phyloP scores from a whole-genome alignment of 163 green algal genomes.

The Scenedesmus sp. region DNA sequence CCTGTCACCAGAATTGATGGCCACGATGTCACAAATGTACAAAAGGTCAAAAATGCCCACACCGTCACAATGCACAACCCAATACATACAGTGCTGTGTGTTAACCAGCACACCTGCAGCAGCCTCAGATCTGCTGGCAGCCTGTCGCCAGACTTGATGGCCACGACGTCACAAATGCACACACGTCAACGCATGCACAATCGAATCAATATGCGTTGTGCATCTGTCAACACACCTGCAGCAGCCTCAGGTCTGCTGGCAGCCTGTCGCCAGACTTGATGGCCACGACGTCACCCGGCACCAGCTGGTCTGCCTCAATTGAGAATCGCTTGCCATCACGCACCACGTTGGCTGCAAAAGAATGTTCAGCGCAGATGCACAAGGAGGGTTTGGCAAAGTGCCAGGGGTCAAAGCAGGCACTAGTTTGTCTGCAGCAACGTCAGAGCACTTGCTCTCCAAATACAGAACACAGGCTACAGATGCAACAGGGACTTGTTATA shows the following conservation, averaged over 20 bases:
- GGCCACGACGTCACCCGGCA: slow-evolving; percentile 44
- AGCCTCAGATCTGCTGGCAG: slow-evolving; percentile 46
- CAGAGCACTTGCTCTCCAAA: not conserved
- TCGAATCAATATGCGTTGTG: no score
- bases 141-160: slow-evolving; percentile 43
- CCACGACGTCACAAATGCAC: slow-evolving; percentile 25
- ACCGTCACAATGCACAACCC: no score
- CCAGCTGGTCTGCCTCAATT: slow-evolving; percentile 36
- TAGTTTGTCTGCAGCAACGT: not conserved
- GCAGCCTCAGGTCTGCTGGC: slow-evolving; percentile 45
- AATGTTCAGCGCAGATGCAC: not conserved
- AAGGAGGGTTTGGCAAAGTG: not conserved
- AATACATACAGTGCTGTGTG: no score
- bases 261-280: slow-evolving; percentile 47
- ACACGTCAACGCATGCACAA: no score
- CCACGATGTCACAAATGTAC: no score
- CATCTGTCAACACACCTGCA: not conserved
- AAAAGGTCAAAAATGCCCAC: no score
- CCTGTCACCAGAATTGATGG: no score
- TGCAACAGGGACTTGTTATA: not conserved
- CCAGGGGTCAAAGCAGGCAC: not conserved
- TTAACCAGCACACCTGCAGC: not conserved
- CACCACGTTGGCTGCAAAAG: slow-evolving; percentile 48
- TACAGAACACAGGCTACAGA: not conserved
- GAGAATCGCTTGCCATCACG: slow-evolving; percentile 43